Percentiles rank a stretch among this genome's conserved stretches.
Conservation (phyloP, 441 rosid genomes). For the Monsonia emarginata region DNA sequence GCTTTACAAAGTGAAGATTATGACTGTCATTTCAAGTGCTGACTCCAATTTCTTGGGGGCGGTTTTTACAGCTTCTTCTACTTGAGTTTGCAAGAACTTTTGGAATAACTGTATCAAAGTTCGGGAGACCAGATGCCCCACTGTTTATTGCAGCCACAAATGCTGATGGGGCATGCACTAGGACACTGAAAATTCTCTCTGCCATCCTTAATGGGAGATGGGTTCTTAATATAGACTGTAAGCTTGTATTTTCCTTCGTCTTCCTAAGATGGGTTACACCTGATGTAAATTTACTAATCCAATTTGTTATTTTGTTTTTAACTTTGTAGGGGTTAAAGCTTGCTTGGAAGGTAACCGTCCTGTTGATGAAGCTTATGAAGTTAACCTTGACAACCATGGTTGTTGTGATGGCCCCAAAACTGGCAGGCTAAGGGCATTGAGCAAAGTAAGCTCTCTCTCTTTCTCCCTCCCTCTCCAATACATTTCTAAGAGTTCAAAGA, state of each 20-base stretch:
- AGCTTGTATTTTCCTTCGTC: constrained; percentile 18
- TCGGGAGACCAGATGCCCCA: constrained; percentile 65
- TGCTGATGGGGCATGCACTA: constrained; percentile 56
- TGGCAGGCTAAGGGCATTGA: constrained; percentile 51
- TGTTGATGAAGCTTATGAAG: constrained; percentile 62
- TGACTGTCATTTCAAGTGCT: too few species aligned
- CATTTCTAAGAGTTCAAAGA: not conserved
- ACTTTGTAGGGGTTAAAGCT: constrained; percentile 65
- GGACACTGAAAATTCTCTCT: constrained; percentile 79
- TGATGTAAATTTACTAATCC: not conserved
- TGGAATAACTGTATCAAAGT: constrained; percentile 50
- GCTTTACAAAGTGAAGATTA: not conserved
- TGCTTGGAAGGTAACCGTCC: constrained; percentile 42
- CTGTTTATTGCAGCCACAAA: constrained; percentile 76
- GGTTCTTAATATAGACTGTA: constrained; percentile 65
- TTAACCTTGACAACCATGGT: constrained; percentile 59
- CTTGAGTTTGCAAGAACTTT: constrained; percentile 41
- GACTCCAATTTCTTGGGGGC: too few species aligned
- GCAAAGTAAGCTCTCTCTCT: constrained; percentile 30
- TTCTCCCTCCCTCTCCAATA: not conserved
- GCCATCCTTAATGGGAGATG: constrained; percentile 71
- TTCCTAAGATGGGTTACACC: not conserved
- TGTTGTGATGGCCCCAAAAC: constrained; percentile 50
- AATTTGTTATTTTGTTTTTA: not conserved
- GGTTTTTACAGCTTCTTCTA: constrained; percentile 38